Evolutionary conservation across 441 rosid genomes (phyloP).

Genomic region (Syzygium syzygioides): DNA sequence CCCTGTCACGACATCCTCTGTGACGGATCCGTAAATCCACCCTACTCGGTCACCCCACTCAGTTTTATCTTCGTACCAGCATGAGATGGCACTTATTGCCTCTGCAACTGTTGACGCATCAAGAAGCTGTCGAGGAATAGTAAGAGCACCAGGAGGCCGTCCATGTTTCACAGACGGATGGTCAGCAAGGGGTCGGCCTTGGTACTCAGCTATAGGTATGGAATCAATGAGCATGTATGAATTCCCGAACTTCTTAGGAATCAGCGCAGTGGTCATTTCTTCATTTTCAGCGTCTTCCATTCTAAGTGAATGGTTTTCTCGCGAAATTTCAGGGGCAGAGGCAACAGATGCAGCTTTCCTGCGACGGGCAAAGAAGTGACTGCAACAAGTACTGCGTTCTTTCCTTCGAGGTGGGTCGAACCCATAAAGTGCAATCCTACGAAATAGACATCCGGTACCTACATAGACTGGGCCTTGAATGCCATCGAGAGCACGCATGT

Average conservation of each 20-base stretch:
- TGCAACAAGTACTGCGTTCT: background rate
- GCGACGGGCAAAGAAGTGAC: background rate
- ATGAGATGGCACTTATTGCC: conserved; percentile 3
- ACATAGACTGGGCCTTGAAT: conserved; percentile 1
- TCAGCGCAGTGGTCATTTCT: background rate
- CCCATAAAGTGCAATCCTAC: background rate
- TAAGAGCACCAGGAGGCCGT: conserved; percentile 1
- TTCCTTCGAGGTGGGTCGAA: conserved; percentile 1
- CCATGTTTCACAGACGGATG: background rate
- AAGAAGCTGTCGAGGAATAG: background rate
- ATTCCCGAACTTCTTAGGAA: background rate
- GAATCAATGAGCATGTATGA: background rate
- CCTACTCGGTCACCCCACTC: conserved; percentile 1
- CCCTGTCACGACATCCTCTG: conserved; percentile 1
- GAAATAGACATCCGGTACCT: conserved; percentile 3
- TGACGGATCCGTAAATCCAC: conserved; percentile 1
- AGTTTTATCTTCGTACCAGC: conserved; percentile 2
- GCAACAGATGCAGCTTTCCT: background rate
- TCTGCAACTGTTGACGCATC: background rate
- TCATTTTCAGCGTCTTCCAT: background rate
- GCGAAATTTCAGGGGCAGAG: background rate
- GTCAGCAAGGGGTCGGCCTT: conserved; percentile 3
- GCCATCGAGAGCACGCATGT: conserved; percentile 4
- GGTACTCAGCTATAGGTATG: background rate
- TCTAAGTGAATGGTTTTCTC: background rate